Evolutionary conservation across 2,329 filamentous ascomycete genomes (phyloP).

Genomic region (Setomelanomma holmii): DNA sequence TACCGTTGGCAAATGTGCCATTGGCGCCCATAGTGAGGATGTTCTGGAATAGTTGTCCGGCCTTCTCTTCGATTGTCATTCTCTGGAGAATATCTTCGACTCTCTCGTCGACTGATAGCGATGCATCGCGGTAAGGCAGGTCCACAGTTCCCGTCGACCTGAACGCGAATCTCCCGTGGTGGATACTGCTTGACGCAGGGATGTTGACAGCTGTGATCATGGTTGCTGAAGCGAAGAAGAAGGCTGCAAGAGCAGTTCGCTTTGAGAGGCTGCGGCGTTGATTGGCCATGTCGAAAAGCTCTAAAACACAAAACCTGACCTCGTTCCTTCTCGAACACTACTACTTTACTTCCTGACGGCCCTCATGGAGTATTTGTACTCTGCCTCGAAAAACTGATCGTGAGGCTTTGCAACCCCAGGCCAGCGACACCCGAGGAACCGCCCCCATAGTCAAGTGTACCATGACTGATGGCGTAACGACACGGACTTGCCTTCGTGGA

Average conservation of each 20-base stretch:
- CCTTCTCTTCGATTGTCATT: slow-evolving; percentile 59
- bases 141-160: slow-evolving; percentile 15
- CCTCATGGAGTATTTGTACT: slow-evolving; percentile 17
- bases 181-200: slow-evolving; percentile 5
- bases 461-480: neutral
- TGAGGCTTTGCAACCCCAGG: slow-evolving; percentile 1
- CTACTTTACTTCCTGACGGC: neutral
- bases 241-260: slow-evolving; percentile 18
- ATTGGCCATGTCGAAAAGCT: slow-evolving; percentile 19
- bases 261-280: slow-evolving; percentile 15
- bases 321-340: too few relatives aligned
- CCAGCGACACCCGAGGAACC: slow-evolving; percentile 11
- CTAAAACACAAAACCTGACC: too few relatives aligned
- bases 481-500: neutral
- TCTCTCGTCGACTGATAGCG: slow-evolving; percentile 54
- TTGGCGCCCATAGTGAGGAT: slow-evolving; percentile 43
- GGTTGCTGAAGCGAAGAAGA: slow-evolving; percentile 22
- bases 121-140: slow-evolving; percentile 47
- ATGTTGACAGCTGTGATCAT: slow-evolving; percentile 17
- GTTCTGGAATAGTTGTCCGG: slow-evolving; percentile 57
- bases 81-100: slow-evolving; percentile 55
- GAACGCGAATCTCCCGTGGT: slow-evolving; percentile 5
- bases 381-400: neutral
- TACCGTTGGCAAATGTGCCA: slow-evolving; percentile 42
- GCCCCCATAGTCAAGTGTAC: slow-evolving; percentile 1